phyloP scores from a whole-genome alignment of 169 alveolate genomes.

The Plasmodium yoelii region DNA sequence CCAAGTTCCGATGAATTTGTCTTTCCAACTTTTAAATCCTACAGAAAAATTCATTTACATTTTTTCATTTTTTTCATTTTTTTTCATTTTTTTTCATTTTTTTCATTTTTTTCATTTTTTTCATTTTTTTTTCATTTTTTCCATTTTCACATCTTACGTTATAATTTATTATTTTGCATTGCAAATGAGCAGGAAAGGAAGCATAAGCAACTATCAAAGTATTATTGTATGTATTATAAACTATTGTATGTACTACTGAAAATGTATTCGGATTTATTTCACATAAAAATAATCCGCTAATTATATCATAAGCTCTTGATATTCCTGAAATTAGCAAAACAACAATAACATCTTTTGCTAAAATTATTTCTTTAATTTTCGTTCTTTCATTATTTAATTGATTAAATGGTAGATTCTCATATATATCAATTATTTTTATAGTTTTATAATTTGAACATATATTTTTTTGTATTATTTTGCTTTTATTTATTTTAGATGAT shows the following conservation, averaged over 20 bases:
- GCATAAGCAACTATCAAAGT: slow-evolving; percentile 86
- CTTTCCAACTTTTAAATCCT: slow-evolving; percentile 56
- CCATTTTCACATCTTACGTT: slow-evolving; percentile 47
- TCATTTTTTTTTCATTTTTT: slow-evolving; percentile 4
- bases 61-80: too few relatives aligned
- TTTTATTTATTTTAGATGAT: slow-evolving; percentile 69
- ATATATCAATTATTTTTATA: slow-evolving; percentile 77
- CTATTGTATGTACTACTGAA: slow-evolving; percentile 85
- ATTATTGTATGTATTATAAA: slow-evolving; percentile 79
- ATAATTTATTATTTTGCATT: slow-evolving; percentile 81
- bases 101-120: not conserved
- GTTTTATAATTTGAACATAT: slow-evolving; percentile 34
- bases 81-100: too few relatives aligned
- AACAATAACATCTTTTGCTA: slow-evolving; percentile 81
- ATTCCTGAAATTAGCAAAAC: slow-evolving; percentile 81
- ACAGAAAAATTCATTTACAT: not conserved
- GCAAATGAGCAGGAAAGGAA: slow-evolving; percentile 83
- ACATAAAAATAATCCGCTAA: slow-evolving; percentile 18
- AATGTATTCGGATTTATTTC: slow-evolving; percentile 29
- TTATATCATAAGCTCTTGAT: slow-evolving; percentile 82
- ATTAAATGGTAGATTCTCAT: slow-evolving; percentile 78
- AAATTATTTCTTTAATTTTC: slow-evolving; percentile 81
- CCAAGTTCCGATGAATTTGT: slow-evolving; percentile 66
- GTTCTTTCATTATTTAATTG: slow-evolving; percentile 76
- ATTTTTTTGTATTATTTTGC: slow-evolving; percentile 47